Evolutionary conservation across 2,329 filamentous ascomycete species (phyloP).

Genomic region (Macrophomina pseudophaseolina): DNA sequence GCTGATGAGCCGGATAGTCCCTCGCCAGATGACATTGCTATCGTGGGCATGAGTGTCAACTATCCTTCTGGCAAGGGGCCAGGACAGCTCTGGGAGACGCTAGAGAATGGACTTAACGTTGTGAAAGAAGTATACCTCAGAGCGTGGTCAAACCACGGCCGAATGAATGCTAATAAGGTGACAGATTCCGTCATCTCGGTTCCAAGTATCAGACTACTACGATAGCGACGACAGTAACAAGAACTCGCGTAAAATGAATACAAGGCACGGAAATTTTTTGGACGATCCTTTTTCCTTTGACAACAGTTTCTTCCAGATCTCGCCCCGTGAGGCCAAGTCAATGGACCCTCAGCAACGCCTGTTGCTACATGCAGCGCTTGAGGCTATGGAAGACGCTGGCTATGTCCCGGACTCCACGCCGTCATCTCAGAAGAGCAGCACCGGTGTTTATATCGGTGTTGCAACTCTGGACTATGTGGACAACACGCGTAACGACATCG

Average conservation of each 20-base stretch:
- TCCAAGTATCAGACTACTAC: slow-evolving; percentile 7
- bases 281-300: slow-evolving; percentile 25
- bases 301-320: slow-evolving; percentile 21
- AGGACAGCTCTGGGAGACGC: background rate
- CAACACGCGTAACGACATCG: slow-evolving; percentile 32
- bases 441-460: slow-evolving; percentile 43
- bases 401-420: slow-evolving; percentile 31
- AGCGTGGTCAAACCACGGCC: too few species aligned
- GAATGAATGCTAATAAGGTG: background rate
- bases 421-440: slow-evolving; percentile 30
- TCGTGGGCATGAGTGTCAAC: slow-evolving; percentile 8
- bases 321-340: slow-evolving; percentile 15
- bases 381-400: slow-evolving; percentile 33
- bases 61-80: background rate
- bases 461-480: slow-evolving; percentile 41
- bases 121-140: background rate
- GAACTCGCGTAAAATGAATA: background rate
- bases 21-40: background rate
- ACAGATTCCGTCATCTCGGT: background rate
- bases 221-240: background rate
- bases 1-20: background rate
- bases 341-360: slow-evolving; percentile 29
- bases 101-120: background rate
- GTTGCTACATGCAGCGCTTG: slow-evolving; percentile 13
- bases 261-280: slow-evolving; percentile 20